Conservation (phyloP, 2,329 filamentous ascomycete species). For the Purpureocillium lavendulum region DNA sequence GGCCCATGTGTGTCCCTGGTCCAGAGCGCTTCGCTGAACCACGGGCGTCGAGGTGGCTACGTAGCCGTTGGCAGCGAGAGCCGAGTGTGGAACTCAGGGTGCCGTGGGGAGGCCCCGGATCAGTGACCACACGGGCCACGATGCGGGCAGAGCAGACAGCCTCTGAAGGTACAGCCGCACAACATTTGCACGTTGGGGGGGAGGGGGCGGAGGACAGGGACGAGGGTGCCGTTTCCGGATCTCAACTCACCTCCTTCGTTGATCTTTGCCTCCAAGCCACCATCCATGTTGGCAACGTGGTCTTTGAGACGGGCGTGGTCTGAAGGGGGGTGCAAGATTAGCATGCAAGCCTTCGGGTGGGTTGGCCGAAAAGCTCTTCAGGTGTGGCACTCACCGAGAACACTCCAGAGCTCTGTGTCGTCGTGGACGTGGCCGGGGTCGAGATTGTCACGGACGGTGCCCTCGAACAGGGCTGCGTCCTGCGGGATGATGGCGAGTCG, state of each 20-base stretch:
- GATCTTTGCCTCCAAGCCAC: constrained; percentile 81
- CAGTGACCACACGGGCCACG: too few relatives aligned
- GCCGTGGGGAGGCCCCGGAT: constrained; percentile 3
- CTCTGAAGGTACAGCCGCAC: too few relatives aligned
- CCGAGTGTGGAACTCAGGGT: too few relatives aligned
- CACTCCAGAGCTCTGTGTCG: constrained; percentile 95
- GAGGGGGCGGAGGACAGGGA: too few relatives aligned
- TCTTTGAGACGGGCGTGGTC: constrained; percentile 93
- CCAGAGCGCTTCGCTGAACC: too few relatives aligned
- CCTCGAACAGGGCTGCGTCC: constrained; percentile 92
- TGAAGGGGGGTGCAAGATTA: constrained; percentile 20
- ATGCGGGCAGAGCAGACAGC: too few relatives aligned
- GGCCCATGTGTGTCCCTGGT: too few relatives aligned
- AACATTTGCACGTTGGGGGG: too few relatives aligned
- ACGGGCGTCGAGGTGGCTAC: too few relatives aligned
- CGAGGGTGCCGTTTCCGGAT: too few relatives aligned
- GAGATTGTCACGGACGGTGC: constrained; percentile 86
- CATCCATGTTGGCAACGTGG: constrained; percentile 77
- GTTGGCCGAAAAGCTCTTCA: too few relatives aligned
- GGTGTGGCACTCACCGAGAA: constrained; percentile 59
- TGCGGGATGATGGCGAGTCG: constrained; percentile 95
- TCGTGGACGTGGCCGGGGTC: constrained; percentile 93
- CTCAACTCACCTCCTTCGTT: constrained; percentile 78
- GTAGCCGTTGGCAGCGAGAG: too few relatives aligned
- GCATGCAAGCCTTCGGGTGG: not conserved